Percentiles rank a stretch among this genome's conserved stretches.
These are phyloP conservation scores for Hysterangium stoloniferum DNA, from an alignment of 768 basidiomycete species.

Conservation along the genomic window DNA sequence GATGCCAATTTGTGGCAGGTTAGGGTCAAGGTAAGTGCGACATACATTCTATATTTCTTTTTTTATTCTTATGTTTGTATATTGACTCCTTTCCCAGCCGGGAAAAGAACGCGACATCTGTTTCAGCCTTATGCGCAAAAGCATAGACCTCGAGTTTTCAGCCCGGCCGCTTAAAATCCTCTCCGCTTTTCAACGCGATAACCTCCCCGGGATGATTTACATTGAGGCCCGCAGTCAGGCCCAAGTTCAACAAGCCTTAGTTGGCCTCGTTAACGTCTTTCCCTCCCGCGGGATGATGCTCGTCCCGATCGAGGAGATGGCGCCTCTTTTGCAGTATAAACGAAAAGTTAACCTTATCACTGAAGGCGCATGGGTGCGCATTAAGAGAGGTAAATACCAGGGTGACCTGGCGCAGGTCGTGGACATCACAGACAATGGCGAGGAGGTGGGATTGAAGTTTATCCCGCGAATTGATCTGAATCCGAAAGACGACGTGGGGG, in stretches of 20 bases:
- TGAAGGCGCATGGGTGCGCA: slow-evolving; percentile 90
- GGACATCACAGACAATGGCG: slow-evolving; percentile 88
- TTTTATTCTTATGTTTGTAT: neutral
- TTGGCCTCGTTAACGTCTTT: slow-evolving; percentile 91
- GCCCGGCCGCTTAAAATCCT: slow-evolving; percentile 76
- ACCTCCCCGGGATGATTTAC: slow-evolving; percentile 92
- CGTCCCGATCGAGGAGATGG: slow-evolving; percentile 97
- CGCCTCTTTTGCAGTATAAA: slow-evolving; percentile 90
- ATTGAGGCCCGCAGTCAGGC: slow-evolving; percentile 88
- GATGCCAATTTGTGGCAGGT: slow-evolving; percentile 97
- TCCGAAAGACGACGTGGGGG: slow-evolving; percentile 67
- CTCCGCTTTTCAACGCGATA: slow-evolving; percentile 94
- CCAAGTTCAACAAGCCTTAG: slow-evolving; percentile 76
- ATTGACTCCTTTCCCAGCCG: slow-evolving; percentile 53
- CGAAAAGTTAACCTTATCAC: slow-evolving; percentile 82
- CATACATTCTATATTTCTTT: neutral
- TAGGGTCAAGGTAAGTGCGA: slow-evolving; percentile 66
- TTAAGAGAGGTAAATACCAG: slow-evolving; percentile 87
- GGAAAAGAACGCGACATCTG: slow-evolving; percentile 92
- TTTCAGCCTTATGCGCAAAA: slow-evolving; percentile 91
- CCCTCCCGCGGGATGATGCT: slow-evolving; percentile 71
- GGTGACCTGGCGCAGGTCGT: slow-evolving; percentile 94
- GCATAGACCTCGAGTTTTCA: slow-evolving; percentile 74
- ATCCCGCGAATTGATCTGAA: slow-evolving; percentile 97
- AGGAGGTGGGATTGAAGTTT: slow-evolving; percentile 87